Evolutionary conservation across 1,139 yeast species (phyloP).

Genomic region (Yamadazyma mexicana): DNA sequence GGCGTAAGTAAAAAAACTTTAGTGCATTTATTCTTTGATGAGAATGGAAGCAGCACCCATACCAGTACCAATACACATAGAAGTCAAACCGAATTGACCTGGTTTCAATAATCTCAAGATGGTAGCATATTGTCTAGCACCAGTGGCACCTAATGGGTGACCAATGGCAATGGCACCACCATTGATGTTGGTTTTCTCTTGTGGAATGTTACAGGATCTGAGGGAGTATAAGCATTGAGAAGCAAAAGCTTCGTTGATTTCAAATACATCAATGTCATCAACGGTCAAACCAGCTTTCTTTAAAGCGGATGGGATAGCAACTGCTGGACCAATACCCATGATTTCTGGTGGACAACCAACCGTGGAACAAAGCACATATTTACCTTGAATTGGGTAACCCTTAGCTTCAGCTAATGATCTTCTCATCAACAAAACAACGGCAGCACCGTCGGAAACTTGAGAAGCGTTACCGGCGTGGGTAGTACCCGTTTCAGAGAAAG

Average conservation of each 20-base stretch:
- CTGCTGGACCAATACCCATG: slow-evolving; percentile 97
- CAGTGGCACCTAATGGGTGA: slow-evolving; percentile 94
- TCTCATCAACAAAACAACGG: slow-evolving; percentile 81
- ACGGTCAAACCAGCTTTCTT: slow-evolving; percentile 61
- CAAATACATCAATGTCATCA: slow-evolving; percentile 72
- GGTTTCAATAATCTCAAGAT: slow-evolving; percentile 73
- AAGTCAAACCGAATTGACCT: slow-evolving; percentile 85
- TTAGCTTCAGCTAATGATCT: slow-evolving; percentile 82
- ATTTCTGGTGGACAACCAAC: slow-evolving; percentile 96
- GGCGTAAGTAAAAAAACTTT: slow-evolving; percentile 1
- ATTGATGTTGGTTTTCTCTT: slow-evolving; percentile 76
- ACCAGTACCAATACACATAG: slow-evolving; percentile 98
- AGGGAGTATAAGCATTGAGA: slow-evolving; percentile 87
- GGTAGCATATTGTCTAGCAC: slow-evolving; percentile 93
- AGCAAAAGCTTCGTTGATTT: slow-evolving; percentile 95
- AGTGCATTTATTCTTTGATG: slow-evolving; percentile 46
- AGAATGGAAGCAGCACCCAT: slow-evolving; percentile 96
- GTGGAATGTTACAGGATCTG: slow-evolving; percentile 62
- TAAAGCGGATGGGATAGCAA: slow-evolving; percentile 83
- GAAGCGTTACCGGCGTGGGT: slow-evolving; percentile 97
- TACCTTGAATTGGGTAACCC: slow-evolving; percentile 66
- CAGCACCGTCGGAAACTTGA: slow-evolving; percentile 94
- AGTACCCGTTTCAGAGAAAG: slow-evolving; percentile 79
- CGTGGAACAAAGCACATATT: slow-evolving; percentile 71
- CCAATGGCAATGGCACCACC: slow-evolving; percentile 98